Evolutionary conservation across 176 grass and related monocot genomes (phyloP).

Genomic region (Otatea glauca): DNA sequence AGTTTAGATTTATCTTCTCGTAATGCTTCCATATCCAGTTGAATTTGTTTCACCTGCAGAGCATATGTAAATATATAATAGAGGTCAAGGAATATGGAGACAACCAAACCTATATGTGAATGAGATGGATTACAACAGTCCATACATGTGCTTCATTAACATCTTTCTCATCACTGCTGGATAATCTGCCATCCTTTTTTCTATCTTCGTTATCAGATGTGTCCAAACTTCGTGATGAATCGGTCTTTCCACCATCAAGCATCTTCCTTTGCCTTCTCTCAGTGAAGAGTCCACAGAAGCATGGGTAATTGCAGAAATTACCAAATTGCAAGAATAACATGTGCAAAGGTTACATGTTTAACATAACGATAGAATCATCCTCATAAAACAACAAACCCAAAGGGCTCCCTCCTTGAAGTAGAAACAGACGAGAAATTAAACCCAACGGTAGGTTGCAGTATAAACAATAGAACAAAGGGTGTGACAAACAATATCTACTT

Average conservation of each 20-base stretch:
- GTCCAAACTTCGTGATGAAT: constrained; percentile 65
- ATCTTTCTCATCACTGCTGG: constrained; percentile 65
- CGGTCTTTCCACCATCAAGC: constrained; percentile 53
- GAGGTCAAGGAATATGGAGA: constrained; percentile 22
- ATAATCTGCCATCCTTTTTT: constrained; percentile 47
- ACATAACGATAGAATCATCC: not conserved
- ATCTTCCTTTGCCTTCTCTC: constrained; percentile 69
- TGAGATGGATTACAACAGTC: constrained; percentile 22
- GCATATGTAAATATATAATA: constrained; percentile 33
- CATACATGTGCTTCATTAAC: constrained; percentile 59
- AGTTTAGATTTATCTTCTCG: constrained; percentile 72
- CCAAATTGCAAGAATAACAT: constrained; percentile 21
- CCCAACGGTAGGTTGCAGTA: not conserved
- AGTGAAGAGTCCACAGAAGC: constrained; percentile 40
- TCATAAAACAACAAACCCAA: constrained; percentile 24
- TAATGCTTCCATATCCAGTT: constrained; percentile 66
- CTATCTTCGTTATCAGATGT: constrained; percentile 61
- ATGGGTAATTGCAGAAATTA: constrained; percentile 29
- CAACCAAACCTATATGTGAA: constrained; percentile 2
- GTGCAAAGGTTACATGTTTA: constrained; percentile 7
- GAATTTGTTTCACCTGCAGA: constrained; percentile 67
- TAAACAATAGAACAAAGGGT: not conserved
- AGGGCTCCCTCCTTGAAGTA: not conserved
- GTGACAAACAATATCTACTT: not conserved
- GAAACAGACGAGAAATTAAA: not conserved